These are phyloP conservation scores for Royoungia palumana DNA, from an alignment of 768 basidiomycete species.

Conservation along the genomic window DNA sequence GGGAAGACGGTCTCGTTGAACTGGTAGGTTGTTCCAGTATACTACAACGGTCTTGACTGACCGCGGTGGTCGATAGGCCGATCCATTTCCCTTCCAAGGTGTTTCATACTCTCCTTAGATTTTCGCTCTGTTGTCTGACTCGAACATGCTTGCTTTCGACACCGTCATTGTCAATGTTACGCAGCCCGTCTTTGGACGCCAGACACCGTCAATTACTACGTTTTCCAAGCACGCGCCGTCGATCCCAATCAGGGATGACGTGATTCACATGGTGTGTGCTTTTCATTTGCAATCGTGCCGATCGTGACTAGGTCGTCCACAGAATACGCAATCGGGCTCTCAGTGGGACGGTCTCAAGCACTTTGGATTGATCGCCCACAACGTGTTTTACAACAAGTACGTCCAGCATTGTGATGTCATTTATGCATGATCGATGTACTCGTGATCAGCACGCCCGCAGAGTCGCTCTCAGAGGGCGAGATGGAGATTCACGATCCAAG, in stretches of 20 bases:
- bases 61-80: constrained; percentile 42
- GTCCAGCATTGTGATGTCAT: not conserved
- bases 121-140: not conserved
- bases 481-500: constrained; percentile 48
- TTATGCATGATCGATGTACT: not conserved
- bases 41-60: not conserved
- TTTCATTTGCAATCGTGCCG: not conserved
- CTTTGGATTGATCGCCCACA: constrained; percentile 49
- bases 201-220: constrained; percentile 50
- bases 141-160: too few species aligned
- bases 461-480: constrained; percentile 42
- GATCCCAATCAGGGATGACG: constrained; percentile 38
- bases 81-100: constrained; percentile 66
- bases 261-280: constrained; percentile 49
- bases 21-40: constrained; percentile 41
- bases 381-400: constrained; percentile 63
- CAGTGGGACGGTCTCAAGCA: constrained; percentile 71
- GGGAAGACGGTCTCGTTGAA: constrained; percentile 59
- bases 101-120: not conserved
- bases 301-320: not conserved
- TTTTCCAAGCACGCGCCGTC: constrained; percentile 19
- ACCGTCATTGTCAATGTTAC: too few species aligned
- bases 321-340: constrained; percentile 71
- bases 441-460: constrained; percentile 40
- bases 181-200: constrained; percentile 57